Base-by-base conservation (phyloP, 1,139 yeast genomes). In the Geotrichum carabidarum region DNA sequence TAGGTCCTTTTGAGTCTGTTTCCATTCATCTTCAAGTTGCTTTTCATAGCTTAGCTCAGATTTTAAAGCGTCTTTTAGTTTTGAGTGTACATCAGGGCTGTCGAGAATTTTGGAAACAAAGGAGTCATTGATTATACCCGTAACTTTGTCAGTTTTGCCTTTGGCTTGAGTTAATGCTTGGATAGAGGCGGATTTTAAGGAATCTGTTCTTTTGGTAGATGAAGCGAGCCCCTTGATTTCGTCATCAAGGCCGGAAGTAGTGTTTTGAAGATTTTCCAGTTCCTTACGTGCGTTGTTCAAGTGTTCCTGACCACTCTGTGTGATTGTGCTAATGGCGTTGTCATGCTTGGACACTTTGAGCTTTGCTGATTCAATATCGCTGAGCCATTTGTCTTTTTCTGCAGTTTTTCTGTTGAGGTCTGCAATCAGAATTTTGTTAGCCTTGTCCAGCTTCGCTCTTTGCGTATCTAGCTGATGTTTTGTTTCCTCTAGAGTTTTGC, bases 401-500 rank as follows among this genome's bases (percentile, higher is more conserved):
- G 60, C 53, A n/a, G 48, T 37, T 51, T 61, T 58, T 27, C 62
- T 57, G 15, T 59, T 60, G 14, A 61, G 53, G 41, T 62, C 65
- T 8, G 65, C 67, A 32, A 53, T 60, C 27, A 63, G 54, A 36
- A 59, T 56, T 50, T 60, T 61, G 37, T 60, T 60, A 12, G 59
- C 57, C 38, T 60, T 62, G 32, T 68, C 72, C 8, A 68, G 63
- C 50, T 70, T 70, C 8, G 65, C 48, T 37, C 67, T 64, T 47
- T 71, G 70, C 12, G 68, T 61, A 46, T 74, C 77, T 17, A 74
- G 61, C 17, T 64, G 63, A n/a, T 75, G 70, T 48, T 69, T 69
- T 7, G 70, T 62, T 48, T 71, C 74, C 56, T 81, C 85, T 18
- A 80, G 64, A 40, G 74, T 65, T 57, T 78, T 78, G 43, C 74